Conservation (phyloP, 305 asterid species). For the Rubia tinctorum region DNA sequence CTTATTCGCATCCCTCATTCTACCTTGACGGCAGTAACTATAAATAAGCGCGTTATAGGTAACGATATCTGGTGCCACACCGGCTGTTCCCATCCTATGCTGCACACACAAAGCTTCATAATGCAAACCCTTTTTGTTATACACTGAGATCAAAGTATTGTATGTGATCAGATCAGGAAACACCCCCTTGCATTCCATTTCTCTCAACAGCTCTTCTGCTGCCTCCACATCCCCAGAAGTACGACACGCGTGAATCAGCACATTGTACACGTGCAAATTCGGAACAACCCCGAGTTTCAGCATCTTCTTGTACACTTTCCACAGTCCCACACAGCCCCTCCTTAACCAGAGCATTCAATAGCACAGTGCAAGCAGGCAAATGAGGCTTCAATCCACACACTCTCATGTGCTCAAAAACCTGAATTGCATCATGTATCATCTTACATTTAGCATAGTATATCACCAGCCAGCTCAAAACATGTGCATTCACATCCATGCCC, state of each 20-base stretch:
- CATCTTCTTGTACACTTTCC: constrained; percentile 77
- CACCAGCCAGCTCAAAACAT: constrained; percentile 89
- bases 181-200: constrained; percentile 59
- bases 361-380: constrained; percentile 79
- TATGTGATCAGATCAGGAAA: constrained; percentile 74
- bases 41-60: constrained; percentile 78
- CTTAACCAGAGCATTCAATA: constrained; percentile 74
- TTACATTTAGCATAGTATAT: constrained; percentile 69
- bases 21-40: constrained; percentile 76
- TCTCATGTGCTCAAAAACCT: constrained; percentile 84
- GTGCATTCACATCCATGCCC: constrained; percentile 62
- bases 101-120: constrained; percentile 83
- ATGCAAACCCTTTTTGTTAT: constrained; percentile 86
- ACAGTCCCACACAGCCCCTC: constrained; percentile 61
- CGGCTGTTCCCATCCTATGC: constrained; percentile 73
- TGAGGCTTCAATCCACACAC: constrained; percentile 62
- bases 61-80: constrained; percentile 72
- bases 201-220: constrained; percentile 63
- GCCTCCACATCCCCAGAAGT: constrained; percentile 64
- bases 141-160: constrained; percentile 77
- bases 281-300: constrained; percentile 58
- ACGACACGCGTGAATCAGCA: constrained; percentile 80
- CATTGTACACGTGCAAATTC: constrained; percentile 69
- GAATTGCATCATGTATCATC: constrained; percentile 66
- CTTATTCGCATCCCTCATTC: constrained; percentile 86